These are phyloP conservation scores for Solidago caesia DNA, from an alignment of 129 eudicot species.

Conservation along the genomic window DNA sequence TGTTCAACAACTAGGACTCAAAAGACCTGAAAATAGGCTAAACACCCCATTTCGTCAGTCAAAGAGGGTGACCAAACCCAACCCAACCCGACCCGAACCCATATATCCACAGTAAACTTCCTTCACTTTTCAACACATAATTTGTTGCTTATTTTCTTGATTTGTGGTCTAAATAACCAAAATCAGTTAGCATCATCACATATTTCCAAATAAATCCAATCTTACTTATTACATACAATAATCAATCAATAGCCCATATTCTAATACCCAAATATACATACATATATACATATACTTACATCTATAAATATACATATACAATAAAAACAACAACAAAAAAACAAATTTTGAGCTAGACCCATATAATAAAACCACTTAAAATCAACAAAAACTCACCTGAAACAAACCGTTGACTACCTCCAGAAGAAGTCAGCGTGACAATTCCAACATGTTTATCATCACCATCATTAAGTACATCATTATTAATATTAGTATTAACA, in stretches of 20 bases:
- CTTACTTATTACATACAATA: background rate
- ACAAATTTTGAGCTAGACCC: background rate
- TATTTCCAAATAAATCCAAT: background rate
- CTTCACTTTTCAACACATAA: background rate
- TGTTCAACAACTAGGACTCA: background rate
- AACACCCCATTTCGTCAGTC: background rate
- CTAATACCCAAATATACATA: too few species aligned
- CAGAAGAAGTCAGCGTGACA: constrained; percentile 33
- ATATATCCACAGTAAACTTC: background rate
- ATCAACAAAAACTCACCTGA: constrained; percentile 18
- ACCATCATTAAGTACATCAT: constrained; percentile 10
- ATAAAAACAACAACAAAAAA: background rate
- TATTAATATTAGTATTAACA: background rate
- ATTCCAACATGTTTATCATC: constrained; percentile 30
- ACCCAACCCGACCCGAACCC: background rate
- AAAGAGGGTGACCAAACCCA: background rate
- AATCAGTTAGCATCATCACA: background rate
- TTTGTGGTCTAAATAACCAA: background rate
- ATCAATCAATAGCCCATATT: background rate
- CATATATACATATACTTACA: too few species aligned
- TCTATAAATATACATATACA: background rate
- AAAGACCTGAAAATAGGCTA: background rate
- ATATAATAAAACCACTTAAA: background rate
- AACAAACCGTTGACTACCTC: constrained; percentile 27
- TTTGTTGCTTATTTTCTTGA: background rate